phyloP scores from a whole-genome alignment of 345 rosid species.

The Hypericum perforatum region DNA sequence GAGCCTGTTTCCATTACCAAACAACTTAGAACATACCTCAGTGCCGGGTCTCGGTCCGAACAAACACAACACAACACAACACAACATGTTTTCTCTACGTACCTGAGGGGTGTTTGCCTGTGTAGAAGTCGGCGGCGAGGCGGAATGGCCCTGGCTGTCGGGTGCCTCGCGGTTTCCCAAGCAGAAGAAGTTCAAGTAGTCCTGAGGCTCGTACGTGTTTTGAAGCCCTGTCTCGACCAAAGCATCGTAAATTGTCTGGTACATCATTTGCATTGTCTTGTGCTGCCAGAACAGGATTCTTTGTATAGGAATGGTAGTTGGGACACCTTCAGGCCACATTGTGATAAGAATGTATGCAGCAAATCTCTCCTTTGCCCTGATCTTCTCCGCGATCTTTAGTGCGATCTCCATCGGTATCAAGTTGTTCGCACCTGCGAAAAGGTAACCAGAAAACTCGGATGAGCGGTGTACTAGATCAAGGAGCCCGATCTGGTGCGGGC shows the following conservation, averaged over 20 bases:
- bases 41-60: not conserved
- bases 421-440: not conserved
- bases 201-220: not conserved
- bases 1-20: not conserved
- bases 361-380: slow-evolving; percentile 6
- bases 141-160: not conserved
- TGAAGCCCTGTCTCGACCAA: not conserved
- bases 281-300: not conserved
- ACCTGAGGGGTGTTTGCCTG: slow-evolving; percentile 4
- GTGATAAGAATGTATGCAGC: not conserved
- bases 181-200: not conserved
- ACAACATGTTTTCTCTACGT: not conserved
- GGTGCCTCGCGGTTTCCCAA: not conserved
- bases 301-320: not conserved
- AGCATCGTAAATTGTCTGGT: not conserved
- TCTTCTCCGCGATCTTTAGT: slow-evolving; percentile 4
- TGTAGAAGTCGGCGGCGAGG: not conserved
- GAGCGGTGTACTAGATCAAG: too few relatives aligned
- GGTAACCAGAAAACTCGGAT: too few relatives aligned
- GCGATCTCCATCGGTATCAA: slow-evolving; percentile 8
- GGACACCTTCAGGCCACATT: slow-evolving; percentile 9
- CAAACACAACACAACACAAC: not conserved
- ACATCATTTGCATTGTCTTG: not conserved
- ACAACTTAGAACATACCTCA: not conserved
- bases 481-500: too few relatives aligned